Percentiles rank a stretch among this genome's conserved stretches.
Evolutionary conservation across 192 early-diverging fungal genomes (phyloP).

Genomic region (Radiomyces spectabilis): DNA sequence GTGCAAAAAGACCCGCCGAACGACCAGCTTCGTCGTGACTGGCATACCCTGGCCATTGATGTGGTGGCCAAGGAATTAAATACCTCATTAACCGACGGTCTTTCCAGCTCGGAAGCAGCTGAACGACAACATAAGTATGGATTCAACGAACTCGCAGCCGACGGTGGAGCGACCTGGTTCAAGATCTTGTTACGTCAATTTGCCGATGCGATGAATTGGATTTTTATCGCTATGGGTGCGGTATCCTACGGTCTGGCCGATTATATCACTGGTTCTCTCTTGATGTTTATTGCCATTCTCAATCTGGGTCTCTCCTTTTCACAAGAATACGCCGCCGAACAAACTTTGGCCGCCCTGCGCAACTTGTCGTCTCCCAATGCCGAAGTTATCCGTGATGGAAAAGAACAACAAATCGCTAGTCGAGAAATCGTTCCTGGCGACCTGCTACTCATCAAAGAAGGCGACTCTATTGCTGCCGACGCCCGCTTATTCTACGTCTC

Average conservation of each 20-base stretch:
- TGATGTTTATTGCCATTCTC: constrained; percentile 70
- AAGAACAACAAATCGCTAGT: constrained; percentile 61
- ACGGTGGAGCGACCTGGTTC: constrained; percentile 49
- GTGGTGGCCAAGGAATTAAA: neutral
- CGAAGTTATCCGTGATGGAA: constrained; percentile 82
- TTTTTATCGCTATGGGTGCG: constrained; percentile 37
- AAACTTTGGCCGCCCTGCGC: constrained; percentile 85
- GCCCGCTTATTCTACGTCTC: constrained; percentile 74
- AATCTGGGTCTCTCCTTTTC: constrained; percentile 91
- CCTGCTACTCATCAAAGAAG: constrained; percentile 82
- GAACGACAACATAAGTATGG: constrained; percentile 40
- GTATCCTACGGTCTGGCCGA: constrained; percentile 55
- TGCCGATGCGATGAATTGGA: constrained; percentile 53
- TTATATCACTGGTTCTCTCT: constrained; percentile 62
- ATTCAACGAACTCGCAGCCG: constrained; percentile 54
- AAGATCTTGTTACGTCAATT: constrained; percentile 56
- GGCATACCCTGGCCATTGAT: neutral
- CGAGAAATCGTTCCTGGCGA: constrained; percentile 84
- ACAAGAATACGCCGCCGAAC: constrained; percentile 93
- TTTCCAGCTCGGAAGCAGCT: constrained; percentile 30
- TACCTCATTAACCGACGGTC: constrained; percentile 15
- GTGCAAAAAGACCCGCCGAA: no score
- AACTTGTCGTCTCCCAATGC: constrained; percentile 81
- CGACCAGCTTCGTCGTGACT: no score
- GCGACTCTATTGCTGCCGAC: constrained; percentile 89